phyloP scores from a whole-genome alignment of 140 eudicot species.

The Anethum foeniculum region DNA sequence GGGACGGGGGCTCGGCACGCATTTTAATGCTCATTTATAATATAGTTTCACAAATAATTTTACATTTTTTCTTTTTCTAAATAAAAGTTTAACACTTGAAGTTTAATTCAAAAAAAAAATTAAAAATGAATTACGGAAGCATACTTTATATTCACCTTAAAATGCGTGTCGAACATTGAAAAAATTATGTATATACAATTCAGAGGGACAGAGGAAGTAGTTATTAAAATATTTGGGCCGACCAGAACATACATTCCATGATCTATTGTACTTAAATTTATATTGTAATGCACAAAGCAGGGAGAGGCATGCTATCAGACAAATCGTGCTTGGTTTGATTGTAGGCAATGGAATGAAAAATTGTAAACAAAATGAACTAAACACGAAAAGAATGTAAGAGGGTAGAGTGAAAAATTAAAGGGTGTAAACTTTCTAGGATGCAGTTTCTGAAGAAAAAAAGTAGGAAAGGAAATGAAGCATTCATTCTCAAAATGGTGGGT shows the following conservation, averaged over 20 bases:
- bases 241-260: background rate
- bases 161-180: no score
- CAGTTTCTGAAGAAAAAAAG: background rate
- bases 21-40: no score
- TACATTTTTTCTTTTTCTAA: no score
- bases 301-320: background rate
- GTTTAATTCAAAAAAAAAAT: no score
- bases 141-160: no score
- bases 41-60: no score
- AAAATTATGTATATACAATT: no score
- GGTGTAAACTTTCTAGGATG: background rate
- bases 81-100: no score
- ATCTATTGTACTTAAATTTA: background rate
- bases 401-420: background rate
- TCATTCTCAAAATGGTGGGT: background rate
- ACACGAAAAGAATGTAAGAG: background rate
- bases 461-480: background rate
- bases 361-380: background rate
- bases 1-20: no score
- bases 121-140: no score
- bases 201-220: no score
- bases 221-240: background rate
- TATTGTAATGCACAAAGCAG: background rate
- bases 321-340: background rate
- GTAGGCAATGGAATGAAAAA: background rate